Conservation (phyloP, 148 eudicot genomes). For the Vaccinium darrowii region DNA sequence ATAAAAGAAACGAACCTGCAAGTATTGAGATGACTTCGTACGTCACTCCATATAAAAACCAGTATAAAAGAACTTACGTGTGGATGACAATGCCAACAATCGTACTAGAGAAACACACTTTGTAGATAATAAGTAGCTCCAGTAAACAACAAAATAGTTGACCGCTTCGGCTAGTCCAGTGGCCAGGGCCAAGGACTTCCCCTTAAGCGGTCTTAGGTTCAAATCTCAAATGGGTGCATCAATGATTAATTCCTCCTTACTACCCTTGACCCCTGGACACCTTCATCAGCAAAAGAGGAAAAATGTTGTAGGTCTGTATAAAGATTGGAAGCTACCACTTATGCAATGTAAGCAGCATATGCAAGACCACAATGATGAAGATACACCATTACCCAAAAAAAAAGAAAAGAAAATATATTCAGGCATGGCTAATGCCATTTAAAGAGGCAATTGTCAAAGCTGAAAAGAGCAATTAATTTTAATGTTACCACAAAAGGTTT, state of each 20-base stretch:
- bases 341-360: conserved; percentile 5
- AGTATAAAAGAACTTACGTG: background rate
- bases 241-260: no score
- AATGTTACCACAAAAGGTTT: conserved; percentile 60
- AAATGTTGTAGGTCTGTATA: background rate
- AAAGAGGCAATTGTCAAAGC: background rate
- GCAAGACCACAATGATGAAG: conserved; percentile 12
- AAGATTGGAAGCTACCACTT: background rate
- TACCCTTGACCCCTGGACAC: no score
- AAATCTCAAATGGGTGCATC: no score
- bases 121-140: background rate
- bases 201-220: background rate
- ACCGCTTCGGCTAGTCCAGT: background rate
- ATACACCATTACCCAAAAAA: conserved; percentile 3
- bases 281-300: no score
- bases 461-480: background rate
- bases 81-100: background rate
- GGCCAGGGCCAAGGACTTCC: background rate
- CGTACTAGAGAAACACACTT: background rate
- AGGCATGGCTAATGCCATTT: background rate
- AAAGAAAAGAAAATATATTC: background rate
- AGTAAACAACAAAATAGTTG: background rate
- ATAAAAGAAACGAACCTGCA: conserved; percentile 66
- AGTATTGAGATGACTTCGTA: conserved; percentile 1
- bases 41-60: background rate